These are phyloP conservation scores for Raddia distichophylla DNA, from an alignment of 176 grass and related monocot genomes.

Conservation along the genomic window DNA sequence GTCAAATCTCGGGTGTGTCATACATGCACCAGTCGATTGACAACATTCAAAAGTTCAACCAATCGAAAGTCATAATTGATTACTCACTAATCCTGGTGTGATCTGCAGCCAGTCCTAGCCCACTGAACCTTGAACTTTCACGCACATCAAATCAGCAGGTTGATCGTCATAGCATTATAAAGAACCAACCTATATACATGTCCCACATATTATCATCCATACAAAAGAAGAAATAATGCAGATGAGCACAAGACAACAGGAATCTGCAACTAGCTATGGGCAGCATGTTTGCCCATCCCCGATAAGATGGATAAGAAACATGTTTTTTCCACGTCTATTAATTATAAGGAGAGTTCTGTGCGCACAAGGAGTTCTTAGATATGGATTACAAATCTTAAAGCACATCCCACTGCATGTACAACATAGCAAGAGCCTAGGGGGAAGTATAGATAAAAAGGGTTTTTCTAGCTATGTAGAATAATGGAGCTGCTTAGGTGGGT, in stretches of 20 bases:
- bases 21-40: neutral
- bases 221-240: neutral
- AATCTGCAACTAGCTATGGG: neutral
- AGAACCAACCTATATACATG: neutral
- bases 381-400: too few species aligned
- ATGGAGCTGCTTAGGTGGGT: too few species aligned
- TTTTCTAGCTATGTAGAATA: too few species aligned
- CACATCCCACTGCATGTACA: too few species aligned
- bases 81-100: neutral
- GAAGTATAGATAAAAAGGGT: too few species aligned
- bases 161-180: neutral
- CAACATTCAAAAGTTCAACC: neutral
- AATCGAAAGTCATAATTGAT: neutral
- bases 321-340: too few species aligned
- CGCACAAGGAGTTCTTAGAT: too few species aligned
- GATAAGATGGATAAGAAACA: neutral
- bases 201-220: neutral
- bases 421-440: too few species aligned
- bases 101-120: neutral
- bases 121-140: neutral
- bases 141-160: neutral
- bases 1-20: neutral
- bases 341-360: too few species aligned
- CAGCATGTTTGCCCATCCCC: neutral
- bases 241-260: neutral